Percentiles rank a stretch among this genome's conserved stretches.
Evolutionary conservation across 176 grass and related monocot genomes (phyloP).

Genomic region (Typha latifolia): DNA sequence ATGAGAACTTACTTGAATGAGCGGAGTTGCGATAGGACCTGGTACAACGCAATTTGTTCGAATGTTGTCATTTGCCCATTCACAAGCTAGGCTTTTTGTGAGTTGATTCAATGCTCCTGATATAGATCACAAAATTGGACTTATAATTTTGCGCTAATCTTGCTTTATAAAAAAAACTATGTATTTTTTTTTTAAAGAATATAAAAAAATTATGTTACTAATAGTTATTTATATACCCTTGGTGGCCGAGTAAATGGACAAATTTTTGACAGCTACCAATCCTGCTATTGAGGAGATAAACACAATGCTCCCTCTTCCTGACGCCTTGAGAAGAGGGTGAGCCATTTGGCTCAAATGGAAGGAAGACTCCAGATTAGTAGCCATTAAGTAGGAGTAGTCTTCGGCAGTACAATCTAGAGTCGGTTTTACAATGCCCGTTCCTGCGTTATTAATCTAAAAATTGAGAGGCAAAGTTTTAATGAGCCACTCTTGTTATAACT

Average conservation of each 20-base stretch:
- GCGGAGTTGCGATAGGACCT: slow-evolving; percentile 8
- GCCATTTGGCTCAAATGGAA: slow-evolving; percentile 11
- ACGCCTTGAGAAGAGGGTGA: slow-evolving; percentile 6
- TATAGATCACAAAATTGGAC: background rate
- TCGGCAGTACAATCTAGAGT: background rate
- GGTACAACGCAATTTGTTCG: background rate
- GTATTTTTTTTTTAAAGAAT: too few species aligned
- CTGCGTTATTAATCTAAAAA: background rate
- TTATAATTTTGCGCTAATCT: background rate
- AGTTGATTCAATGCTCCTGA: slow-evolving; percentile 2
- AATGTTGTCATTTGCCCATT: background rate
- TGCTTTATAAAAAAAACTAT: too few species aligned
- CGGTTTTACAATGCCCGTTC: background rate
- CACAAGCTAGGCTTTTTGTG: background rate
- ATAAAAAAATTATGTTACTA: background rate
- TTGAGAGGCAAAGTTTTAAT: too few species aligned
- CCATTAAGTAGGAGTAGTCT: background rate
- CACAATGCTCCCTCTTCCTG: slow-evolving; percentile 6
- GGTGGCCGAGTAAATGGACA: background rate
- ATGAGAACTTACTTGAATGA: too few species aligned
- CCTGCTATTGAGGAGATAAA: slow-evolving; percentile 6
- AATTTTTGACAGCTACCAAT: background rate
- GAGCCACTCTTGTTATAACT: too few species aligned
- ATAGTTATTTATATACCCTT: background rate
- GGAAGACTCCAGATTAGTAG: slow-evolving; percentile 4